These are phyloP conservation scores for Hyphopichia burtonii DNA, from an alignment of 1,139 yeast species.

Conservation along the genomic window DNA sequence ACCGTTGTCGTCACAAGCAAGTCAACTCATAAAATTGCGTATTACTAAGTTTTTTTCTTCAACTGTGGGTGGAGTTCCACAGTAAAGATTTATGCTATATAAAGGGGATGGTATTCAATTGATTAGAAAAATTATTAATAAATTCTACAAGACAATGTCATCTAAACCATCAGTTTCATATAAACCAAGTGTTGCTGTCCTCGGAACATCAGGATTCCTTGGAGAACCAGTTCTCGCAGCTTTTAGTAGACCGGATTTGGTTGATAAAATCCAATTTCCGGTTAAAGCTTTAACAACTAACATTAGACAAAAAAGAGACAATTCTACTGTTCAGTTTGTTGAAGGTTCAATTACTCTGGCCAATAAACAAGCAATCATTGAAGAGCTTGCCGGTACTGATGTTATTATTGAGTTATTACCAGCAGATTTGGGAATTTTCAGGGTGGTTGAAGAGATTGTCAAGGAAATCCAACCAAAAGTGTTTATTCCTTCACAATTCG, in stretches of 20 bases:
- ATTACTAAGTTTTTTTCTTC: too few relatives aligned
- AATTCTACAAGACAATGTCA: too few relatives aligned
- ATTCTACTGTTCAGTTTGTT: conserved; percentile 42
- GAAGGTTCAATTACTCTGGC: conserved; percentile 20
- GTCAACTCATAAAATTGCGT: too few relatives aligned
- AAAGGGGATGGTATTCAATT: too few relatives aligned
- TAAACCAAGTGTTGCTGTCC: conserved; percentile 43
- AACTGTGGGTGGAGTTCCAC: too few relatives aligned
- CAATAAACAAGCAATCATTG: conserved; percentile 20
- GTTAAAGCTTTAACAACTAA: conserved; percentile 52
- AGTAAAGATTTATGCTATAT: too few relatives aligned
- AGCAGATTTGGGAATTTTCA: conserved; percentile 20
- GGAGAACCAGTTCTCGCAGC: conserved; percentile 50
- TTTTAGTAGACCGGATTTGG: conserved; percentile 40
- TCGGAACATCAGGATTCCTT: conserved; percentile 54
- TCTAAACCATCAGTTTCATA: neutral
- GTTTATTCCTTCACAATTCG: conserved; percentile 65
- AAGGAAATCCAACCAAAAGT: conserved; percentile 46
- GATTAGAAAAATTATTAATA: too few relatives aligned
- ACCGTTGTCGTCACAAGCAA: too few relatives aligned
- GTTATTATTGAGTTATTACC: conserved; percentile 49
- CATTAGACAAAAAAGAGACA: conserved; percentile 28
- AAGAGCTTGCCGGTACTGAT: conserved; percentile 47
- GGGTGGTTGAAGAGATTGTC: conserved; percentile 31
- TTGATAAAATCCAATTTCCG: conserved; percentile 45